Evolutionary conservation across 345 rosid species (phyloP).

Genomic region (Hibiscus trionum): DNA sequence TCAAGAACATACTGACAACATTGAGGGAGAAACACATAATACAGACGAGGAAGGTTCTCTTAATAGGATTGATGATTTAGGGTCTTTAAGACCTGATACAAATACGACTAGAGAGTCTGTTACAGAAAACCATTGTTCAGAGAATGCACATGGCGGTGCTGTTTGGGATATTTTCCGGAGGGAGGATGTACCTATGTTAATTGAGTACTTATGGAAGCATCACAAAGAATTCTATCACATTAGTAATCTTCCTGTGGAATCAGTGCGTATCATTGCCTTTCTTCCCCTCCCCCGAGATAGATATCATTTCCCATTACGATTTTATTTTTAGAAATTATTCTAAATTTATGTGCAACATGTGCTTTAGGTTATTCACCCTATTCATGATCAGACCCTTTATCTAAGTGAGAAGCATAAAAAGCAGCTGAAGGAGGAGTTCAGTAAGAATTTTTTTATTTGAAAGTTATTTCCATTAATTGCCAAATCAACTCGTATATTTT

Average conservation of each 20-base stretch:
- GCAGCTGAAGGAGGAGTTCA: constrained; percentile 53
- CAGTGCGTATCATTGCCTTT: constrained; percentile 28
- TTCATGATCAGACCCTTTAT: constrained; percentile 49
- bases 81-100: background rate
- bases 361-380: constrained; percentile 48
- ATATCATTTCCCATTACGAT: background rate
- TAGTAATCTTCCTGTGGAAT: constrained; percentile 29
- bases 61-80: constrained; percentile 10
- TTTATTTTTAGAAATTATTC: background rate
- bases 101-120: constrained; percentile 11
- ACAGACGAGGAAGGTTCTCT: background rate
- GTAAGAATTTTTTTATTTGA: constrained; percentile 22
- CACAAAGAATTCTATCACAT: constrained; percentile 32
- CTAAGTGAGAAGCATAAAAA: constrained; percentile 43
- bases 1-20: constrained; percentile 1
- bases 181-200: constrained; percentile 47
- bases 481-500: background rate
- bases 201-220: constrained; percentile 36
- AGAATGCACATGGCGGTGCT: constrained; percentile 34
- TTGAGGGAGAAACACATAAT: background rate
- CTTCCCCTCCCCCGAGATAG: background rate
- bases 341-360: constrained; percentile 10
- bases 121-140: constrained; percentile 10
- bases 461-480: background rate
- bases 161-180: constrained; percentile 59